These are phyloP conservation scores for Liriodendron chinense DNA, from an alignment of 164 flowering plant genomes.

Conservation along the genomic window DNA sequence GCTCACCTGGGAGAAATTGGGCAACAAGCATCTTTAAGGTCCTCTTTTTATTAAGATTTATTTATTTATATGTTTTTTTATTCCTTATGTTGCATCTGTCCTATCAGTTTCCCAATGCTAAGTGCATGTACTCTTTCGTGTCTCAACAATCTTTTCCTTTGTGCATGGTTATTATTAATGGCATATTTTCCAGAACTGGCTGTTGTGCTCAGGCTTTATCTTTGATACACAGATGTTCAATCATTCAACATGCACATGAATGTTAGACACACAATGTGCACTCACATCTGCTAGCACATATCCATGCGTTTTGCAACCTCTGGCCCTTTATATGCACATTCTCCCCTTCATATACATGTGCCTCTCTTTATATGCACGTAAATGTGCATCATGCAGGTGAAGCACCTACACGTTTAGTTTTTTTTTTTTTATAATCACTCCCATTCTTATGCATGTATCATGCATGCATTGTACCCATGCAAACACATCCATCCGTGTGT, in stretches of 20 bases:
- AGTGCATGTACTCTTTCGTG: not conserved
- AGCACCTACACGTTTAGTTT: not conserved
- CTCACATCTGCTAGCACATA: too few relatives aligned
- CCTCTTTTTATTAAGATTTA: not conserved
- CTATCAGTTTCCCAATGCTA: not conserved
- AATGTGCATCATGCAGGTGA: not conserved
- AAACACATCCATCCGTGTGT: not conserved
- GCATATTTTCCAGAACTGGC: too few relatives aligned
- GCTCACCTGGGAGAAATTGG: constrained; percentile 87
- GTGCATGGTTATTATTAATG: not conserved
- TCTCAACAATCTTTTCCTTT: not conserved
- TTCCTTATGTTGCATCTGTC: not conserved
- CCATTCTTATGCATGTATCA: not conserved
- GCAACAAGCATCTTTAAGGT: constrained; percentile 87
- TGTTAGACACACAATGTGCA: too few relatives aligned
- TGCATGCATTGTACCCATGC: too few relatives aligned
- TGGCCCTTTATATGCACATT: too few relatives aligned
- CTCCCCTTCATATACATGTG: too few relatives aligned
- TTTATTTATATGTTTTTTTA: not conserved
- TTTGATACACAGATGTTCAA: too few relatives aligned
- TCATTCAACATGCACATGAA: too few relatives aligned
- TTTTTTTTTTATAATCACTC: not conserved
- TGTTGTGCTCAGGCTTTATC: too few relatives aligned
- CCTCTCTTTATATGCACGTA: not conserved
- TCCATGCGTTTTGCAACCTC: too few relatives aligned